Evolutionary conservation across 179 eudicot genomes (phyloP), one percentile per base, ranked within the genome.

Genomic region (Silene vulgaris): DNA sequence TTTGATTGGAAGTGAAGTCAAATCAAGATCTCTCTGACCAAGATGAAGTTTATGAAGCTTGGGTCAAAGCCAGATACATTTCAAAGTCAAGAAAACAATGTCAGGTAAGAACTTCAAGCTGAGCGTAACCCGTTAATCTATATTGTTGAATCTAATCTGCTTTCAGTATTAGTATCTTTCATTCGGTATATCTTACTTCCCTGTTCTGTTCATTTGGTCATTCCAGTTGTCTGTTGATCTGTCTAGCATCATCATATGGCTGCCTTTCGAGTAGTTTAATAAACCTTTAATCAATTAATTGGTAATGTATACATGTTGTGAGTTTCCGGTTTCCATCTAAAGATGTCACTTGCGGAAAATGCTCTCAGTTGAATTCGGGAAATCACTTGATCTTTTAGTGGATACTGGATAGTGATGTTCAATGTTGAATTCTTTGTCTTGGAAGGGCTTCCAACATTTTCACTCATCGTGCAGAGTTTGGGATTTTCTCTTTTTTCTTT

Each of bases 1-100:
- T 77, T 76, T 80, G 77, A 67, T 77, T 54, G 37, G 56, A 74
- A 71, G 69, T 17, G 62, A 76, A 61, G 79, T 12, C 43, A 78
- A 48, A 83, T 69, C 74, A 61, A 61, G 84, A 75, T 85, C 81
- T 80, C 79, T 78, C 43, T 40, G 32, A 71, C 32, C 77, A 88
- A 77, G 82, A 93, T 93, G 98, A 93, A 93, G 96, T 93, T 93
- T 83, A 93, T 93, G 98, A 93, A 93, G 84, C 97, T 93, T 77
- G 98, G 98, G 81, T 91, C 98, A 65, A 93, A 89, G 80, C 89
- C 91, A 2, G 98, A 93, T 85, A 73, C 87, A 56, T 89, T 93
- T 82, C 97, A 88, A 84, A 84, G 79, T 57, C 95, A 90, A 52
- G 93, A 86, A 52, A 83, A 90, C 76, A 82, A 85, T 83, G 78